Evolutionary conservation across 805 yeast genomes (phyloP), one percentile per base, ranked within the genome.

Genomic region (Yarrowia alimentaria): DNA sequence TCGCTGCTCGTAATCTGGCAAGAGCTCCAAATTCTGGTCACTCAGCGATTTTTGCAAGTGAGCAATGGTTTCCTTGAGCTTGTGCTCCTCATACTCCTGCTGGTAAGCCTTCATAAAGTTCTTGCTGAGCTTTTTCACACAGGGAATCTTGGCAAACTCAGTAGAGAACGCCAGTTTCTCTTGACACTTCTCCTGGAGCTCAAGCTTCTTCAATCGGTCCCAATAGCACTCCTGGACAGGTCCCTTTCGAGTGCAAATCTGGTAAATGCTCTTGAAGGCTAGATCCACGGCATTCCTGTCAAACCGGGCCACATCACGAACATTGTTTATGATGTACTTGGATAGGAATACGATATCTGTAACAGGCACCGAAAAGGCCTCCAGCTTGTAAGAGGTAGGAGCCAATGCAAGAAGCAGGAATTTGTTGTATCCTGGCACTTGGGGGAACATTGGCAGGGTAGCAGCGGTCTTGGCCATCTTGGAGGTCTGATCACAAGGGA

Each of bases 1-100:
- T 58, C 99, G 78, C 65, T 87, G 95, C 61, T 88, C 94, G 62
- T 93, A 93, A 63, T 93, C 96, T 0, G 99, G 98, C 28, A 93
- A 72, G 37, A 93, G 70, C 57, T 87, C 96, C 60, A 93, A 69
- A 60, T 90, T 93, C 58, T 90, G 95, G 54, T 87, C 95, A 1
- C 95, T 83, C 56, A 89, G 76, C 40, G 83, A 68, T 38, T 75
- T 72, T 58, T 79, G 79, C 58, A 87, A 64, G 0, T 73, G 65
- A 9, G 69, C 75, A 17, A 90, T 81, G 53, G 80, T 72, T 11
- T 64, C 60, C 52, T 74, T 71, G 17, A 85, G 61, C 21, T 61
- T 53, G 51, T 71, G 70, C 54, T 74, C 77, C 37, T 72, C 68
- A 33, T 76, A 71, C 17, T 79, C 62, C 30, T 72, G 74, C 7